Evolutionary conservation across 805 yeast genomes (phyloP).

Genomic region (Tetrapisispora iriomotensis): DNA sequence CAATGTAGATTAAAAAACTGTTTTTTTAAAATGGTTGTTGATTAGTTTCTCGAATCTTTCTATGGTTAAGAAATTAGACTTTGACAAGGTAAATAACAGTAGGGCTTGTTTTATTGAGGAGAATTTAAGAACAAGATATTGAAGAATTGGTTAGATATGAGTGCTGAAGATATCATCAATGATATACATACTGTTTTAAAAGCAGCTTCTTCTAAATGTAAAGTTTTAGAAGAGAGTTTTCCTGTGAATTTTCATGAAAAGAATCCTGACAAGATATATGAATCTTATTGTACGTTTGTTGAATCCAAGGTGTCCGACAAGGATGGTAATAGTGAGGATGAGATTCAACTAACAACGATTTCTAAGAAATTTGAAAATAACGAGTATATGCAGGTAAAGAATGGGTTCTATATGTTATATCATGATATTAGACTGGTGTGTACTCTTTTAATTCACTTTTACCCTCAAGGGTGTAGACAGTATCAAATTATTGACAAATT

Average conservation of each 20-base stretch:
- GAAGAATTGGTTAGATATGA: conserved; percentile 1
- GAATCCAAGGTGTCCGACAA: conserved; percentile 19
- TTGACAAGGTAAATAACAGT: too few relatives aligned
- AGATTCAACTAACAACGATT: conserved; percentile 32
- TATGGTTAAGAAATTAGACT: too few relatives aligned
- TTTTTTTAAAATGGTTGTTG: too few relatives aligned
- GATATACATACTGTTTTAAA: conserved; percentile 17
- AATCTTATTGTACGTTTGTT: conserved; percentile 33
- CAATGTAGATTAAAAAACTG: too few relatives aligned
- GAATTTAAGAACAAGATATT: too few relatives aligned
- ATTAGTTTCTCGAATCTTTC: too few relatives aligned
- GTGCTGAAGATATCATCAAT: conserved; percentile 5
- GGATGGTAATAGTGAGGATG: conserved; percentile 11
- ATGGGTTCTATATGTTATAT: conserved; percentile 44
- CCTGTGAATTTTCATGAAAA: conserved; percentile 41
- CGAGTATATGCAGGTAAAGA: conserved; percentile 30
- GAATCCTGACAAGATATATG: conserved; percentile 35
- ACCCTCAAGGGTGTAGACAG: conserved; percentile 38
- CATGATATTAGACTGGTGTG: conserved; percentile 59
- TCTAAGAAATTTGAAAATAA: conserved; percentile 30
- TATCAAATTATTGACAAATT: conserved; percentile 52
- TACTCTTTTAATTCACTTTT: conserved; percentile 37
- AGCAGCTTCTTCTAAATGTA: conserved; percentile 25
- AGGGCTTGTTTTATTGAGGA: too few relatives aligned
- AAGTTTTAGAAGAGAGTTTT: conserved; percentile 28